Conservation (phyloP, 129 eudicot genomes). For the Calendula officinalis region DNA sequence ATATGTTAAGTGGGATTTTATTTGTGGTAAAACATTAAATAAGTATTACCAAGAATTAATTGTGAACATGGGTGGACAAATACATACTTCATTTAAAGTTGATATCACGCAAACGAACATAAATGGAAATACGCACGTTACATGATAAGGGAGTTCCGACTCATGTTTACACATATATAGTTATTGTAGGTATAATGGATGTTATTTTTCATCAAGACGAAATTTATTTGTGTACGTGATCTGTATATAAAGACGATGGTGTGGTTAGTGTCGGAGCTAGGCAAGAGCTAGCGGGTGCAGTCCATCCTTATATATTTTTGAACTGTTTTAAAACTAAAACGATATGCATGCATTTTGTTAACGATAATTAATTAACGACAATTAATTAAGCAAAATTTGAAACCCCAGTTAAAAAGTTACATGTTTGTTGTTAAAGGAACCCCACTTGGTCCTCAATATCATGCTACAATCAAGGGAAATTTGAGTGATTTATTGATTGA, state of each 20-base stretch:
- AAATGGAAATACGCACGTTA: conserved; percentile 24
- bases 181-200: not conserved
- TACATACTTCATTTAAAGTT: conserved; percentile 13
- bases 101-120: conserved; percentile 23
- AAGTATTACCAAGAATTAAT: conserved; percentile 22
- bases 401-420: not conserved
- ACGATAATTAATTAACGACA: too few species aligned
- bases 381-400: too few species aligned
- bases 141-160: conserved; percentile 13
- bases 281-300: too few species aligned
- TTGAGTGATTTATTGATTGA: conserved; percentile 36
- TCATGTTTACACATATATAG: conserved; percentile 20
- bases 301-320: too few species aligned
- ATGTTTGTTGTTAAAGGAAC: conserved; percentile 36
- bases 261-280: not conserved
- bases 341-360: too few species aligned
- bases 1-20: conserved; percentile 15
- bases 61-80: conserved; percentile 29
- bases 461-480: conserved; percentile 39
- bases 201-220: not conserved
- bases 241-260: not conserved
- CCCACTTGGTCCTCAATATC: conserved; percentile 40
- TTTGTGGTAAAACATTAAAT: conserved; percentile 23
- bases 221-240: not conserved
- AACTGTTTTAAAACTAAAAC: too few species aligned